Base-by-base conservation (phyloP, 2,329 filamentous ascomycete species). In the Aspergillus japonicus region DNA sequence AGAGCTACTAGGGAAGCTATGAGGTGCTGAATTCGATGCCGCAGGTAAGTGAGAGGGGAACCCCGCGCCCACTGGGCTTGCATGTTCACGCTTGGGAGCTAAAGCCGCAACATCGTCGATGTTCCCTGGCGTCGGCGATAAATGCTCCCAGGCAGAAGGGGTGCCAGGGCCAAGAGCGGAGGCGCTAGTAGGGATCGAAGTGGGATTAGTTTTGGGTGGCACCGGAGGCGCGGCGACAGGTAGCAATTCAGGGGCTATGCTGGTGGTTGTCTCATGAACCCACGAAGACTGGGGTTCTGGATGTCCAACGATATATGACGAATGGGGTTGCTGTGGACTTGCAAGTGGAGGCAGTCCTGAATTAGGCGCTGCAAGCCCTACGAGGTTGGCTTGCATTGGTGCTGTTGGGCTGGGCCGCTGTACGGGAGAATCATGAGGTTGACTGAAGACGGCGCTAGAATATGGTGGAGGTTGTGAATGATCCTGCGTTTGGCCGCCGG, bases 101-200 rank as follows among this genome's bases (percentile, higher is more conserved):
- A 71, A 71, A 50, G 63, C 64, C 19, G 64, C 59, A 11, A 64
- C 59, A 61, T 79, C 77, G 56, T 80, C 76, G 47, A 78, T 64
- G 23, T 75, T 70, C 26, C 71, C 75, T 7, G 70, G 68, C 7
- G 67, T 66, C n/a, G 70, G 67, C 5, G 69, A 68, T 58, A 79
- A 72, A 64, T 80, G 75, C 61, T 81, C 79, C 80, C 79, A 81
- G 60, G 81, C 80, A 4, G 80, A 81, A 4, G 79, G 80, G 1
- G 74, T 73, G 4, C 78, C 77, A 48, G 66, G 65, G 1, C 78
- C 78, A 35, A 81, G 63, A 12, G 75, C 76, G 47, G 78, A 77
- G 29, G 75, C 54, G 51, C 67, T 61, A n/a, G 68, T 60, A 14
- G 64, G 56, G 19, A 66, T 58, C 16, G 61, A 35, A 53, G 62